A percentile compares a stretch with the other conserved stretches of the same genome.
Evolutionary conservation across 768 basidiomycete species (phyloP).

Genomic region (Boletus vinaceobasis): DNA sequence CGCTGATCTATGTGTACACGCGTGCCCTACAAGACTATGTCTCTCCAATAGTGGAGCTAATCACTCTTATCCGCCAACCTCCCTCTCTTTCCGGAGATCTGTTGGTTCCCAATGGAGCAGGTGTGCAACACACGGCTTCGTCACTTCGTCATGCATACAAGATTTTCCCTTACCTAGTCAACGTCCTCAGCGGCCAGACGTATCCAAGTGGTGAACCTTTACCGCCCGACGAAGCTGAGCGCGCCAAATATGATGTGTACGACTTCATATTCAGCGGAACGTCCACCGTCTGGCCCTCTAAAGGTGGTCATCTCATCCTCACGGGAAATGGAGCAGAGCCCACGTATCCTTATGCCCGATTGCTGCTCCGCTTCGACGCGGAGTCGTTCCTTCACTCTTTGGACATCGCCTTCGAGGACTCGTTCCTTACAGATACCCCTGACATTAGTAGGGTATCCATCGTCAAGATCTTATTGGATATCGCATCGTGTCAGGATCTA

Average conservation of each 20-base stretch:
- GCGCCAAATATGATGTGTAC: slow-evolving; percentile 75
- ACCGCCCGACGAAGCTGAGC: slow-evolving; percentile 55
- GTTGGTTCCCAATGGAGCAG: slow-evolving; percentile 7
- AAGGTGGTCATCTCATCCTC: slow-evolving; percentile 68
- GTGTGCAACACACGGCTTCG: slow-evolving; percentile 9
- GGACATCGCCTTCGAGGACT: slow-evolving; percentile 93
- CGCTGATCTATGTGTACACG: slow-evolving; percentile 91
- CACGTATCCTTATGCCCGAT: slow-evolving; percentile 85
- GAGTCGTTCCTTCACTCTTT: slow-evolving; percentile 92
- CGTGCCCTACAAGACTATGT: slow-evolving; percentile 85
- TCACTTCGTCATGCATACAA: slow-evolving; percentile 79
- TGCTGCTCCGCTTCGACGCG: slow-evolving; percentile 83
- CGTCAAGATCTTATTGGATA: slow-evolving; percentile 80
- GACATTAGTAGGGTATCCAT: slow-evolving; percentile 75
- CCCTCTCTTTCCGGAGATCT: not conserved
- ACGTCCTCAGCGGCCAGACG: slow-evolving; percentile 74
- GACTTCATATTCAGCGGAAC: slow-evolving; percentile 81
- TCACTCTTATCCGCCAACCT: slow-evolving; percentile 64
- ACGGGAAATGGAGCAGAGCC: slow-evolving; percentile 74
- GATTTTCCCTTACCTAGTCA: slow-evolving; percentile 83
- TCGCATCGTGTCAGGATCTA: slow-evolving; percentile 53
- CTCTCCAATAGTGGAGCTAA: slow-evolving; percentile 81
- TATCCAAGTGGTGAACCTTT: slow-evolving; percentile 84
- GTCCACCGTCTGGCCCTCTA: slow-evolving; percentile 76
- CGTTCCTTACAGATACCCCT: slow-evolving; percentile 74